Conservation (phyloP, 2,329 filamentous ascomycete genomes). For the Fusarium sp. region DNA sequence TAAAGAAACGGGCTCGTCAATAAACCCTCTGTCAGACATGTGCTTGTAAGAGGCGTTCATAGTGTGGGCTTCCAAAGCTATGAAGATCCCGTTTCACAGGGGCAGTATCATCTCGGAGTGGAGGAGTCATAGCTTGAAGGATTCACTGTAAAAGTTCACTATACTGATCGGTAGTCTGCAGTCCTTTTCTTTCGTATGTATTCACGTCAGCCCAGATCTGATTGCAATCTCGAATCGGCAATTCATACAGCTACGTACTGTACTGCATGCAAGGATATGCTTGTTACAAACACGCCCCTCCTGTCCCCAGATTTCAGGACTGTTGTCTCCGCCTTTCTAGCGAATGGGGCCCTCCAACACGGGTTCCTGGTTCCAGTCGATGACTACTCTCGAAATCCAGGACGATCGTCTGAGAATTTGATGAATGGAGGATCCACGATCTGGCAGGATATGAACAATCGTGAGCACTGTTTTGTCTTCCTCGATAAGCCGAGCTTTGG, state of each 20-base stretch:
- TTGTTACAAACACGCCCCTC: slow-evolving; percentile 34
- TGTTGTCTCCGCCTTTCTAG: slow-evolving; percentile 29
- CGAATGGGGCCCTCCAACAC: slow-evolving; percentile 18
- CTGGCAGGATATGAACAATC: slow-evolving; percentile 9
- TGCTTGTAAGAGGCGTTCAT: not conserved
- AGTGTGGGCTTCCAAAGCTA: not conserved
- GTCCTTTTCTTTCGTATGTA: not conserved
- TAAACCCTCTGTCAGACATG: slow-evolving; percentile 5
- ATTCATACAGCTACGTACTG: slow-evolving; percentile 4
- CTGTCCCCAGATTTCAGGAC: slow-evolving; percentile 46
- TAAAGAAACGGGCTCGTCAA: slow-evolving; percentile 1
- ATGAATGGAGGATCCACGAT: slow-evolving; percentile 1
- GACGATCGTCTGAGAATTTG: not conserved
- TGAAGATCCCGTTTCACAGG: not conserved
- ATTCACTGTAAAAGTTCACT: not conserved
- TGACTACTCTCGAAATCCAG: not conserved
- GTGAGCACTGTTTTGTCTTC: not conserved
- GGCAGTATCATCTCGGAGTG: not conserved
- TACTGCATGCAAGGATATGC: not conserved
- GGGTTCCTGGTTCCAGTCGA: not conserved
- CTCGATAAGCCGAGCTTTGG: not conserved
- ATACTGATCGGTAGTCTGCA: not conserved
- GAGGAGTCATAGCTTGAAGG: not conserved
- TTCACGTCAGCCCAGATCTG: slow-evolving; percentile 13
- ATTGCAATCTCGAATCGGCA: slow-evolving; percentile 13